Evolutionary conservation across 495 filamentous ascomycete genomes (phyloP), one percentile per base, ranked within the genome.

Genomic region (Zalerion maritima): DNA sequence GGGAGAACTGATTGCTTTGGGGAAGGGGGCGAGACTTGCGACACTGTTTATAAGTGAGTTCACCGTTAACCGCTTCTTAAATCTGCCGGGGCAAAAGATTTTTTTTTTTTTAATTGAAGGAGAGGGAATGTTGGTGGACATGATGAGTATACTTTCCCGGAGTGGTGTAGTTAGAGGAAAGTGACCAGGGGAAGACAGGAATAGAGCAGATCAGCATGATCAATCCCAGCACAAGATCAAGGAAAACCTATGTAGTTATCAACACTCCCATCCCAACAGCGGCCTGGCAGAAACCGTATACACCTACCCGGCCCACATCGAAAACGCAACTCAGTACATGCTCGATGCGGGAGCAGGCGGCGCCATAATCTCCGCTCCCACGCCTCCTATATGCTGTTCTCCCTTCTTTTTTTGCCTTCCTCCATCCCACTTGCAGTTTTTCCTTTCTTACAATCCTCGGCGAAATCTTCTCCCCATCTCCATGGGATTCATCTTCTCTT

Each of bases 1-100:
- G 71, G 71, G 7, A 60, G 69, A 18, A 68, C 61, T 1, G 70
- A 69, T 40, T 73, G 71, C 28, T 44, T 51, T 4, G 69, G 64
- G 14, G 55, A 50, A 0, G 69, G 63, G n/a, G 45, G 42, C 29
- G 56, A 76, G 39, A 73, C 64, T 1, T 76, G 72, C 53, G 43
- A 52, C 28, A 64, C 60, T 8, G 49, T 24, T 28, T 49, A 43
- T 28, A 29, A 32, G 49, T 43, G 13, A 34, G 37, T 29, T n/a
- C n/a, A n/a, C n/a, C n/a, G n/a, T n/a, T n/a, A n/a, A n/a, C n/a
- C n/a, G n/a, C n/a, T n/a, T n/a, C n/a, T n/a, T n/a, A n/a, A n/a
- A n/a, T n/a, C n/a, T n/a, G n/a, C n/a, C n/a, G n/a, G n/a, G n/a
- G n/a, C n/a, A n/a, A n/a, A n/a, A 7, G 3, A 13, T 17, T 11